These are phyloP conservation scores for Pleomassaria siparia DNA, from an alignment of 2,329 filamentous ascomycete genomes.

Conservation along the genomic window DNA sequence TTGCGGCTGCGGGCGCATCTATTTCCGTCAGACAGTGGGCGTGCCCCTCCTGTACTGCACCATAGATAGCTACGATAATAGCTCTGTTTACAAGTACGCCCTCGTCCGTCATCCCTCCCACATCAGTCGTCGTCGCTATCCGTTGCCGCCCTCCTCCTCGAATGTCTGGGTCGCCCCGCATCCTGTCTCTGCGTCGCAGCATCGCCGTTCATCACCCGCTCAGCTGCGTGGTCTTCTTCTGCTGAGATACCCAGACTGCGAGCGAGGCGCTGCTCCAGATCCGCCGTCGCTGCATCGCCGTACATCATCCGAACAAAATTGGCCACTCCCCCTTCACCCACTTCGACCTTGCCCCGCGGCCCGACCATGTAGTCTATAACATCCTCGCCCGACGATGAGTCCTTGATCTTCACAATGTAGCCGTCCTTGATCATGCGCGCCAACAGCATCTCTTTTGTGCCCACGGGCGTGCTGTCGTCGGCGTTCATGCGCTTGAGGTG, in stretches of 20 bases:
- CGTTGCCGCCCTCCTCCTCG: conserved; percentile 13
- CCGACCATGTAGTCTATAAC: conserved; percentile 81
- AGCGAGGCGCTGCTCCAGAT: conserved; percentile 36
- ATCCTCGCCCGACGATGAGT: conserved; percentile 71
- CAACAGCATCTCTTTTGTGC: conserved; percentile 74
- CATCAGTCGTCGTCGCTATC: conserved; percentile 2
- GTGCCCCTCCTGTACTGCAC: background rate
- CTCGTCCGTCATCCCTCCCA: background rate
- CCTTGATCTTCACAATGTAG: conserved; percentile 75
- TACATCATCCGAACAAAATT: conserved; percentile 65
- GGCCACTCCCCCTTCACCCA: conserved; percentile 74
- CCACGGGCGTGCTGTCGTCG: conserved; percentile 69
- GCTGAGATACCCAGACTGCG: conserved; percentile 37
- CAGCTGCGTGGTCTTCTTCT: conserved; percentile 11
- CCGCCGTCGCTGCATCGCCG: conserved; percentile 37
- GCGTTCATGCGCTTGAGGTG: conserved; percentile 75
- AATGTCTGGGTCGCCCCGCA: conserved; percentile 16
- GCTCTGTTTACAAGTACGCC: background rate
- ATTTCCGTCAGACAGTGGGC: background rate
- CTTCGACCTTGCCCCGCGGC: conserved; percentile 80
- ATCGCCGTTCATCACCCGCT: conserved; percentile 6
- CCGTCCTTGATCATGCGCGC: conserved; percentile 77
- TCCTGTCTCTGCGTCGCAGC: conserved; percentile 6
- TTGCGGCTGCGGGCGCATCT: background rate
- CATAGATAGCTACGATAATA: background rate